Conservation (phyloP, 2,329 filamentous ascomycete genomes). For the Plectosphaerella plurivora region DNA sequence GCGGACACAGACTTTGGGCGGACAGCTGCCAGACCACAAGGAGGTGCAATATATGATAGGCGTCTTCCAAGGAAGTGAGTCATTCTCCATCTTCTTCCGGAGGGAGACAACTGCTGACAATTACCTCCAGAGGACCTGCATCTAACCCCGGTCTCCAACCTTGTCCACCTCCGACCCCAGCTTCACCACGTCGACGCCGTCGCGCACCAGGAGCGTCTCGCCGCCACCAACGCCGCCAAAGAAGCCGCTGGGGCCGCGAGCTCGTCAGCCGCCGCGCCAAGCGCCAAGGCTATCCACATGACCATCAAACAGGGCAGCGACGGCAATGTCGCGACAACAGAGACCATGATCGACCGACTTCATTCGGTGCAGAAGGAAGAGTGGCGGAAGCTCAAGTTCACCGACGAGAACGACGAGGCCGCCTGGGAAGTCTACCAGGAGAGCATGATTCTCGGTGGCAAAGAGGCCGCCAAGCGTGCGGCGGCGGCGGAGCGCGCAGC, state of each 20-base stretch:
- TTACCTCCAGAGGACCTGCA: slow-evolving; percentile 67
- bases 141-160: slow-evolving; percentile 75
- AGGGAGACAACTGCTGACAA: not conserved
- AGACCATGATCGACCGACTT: slow-evolving; percentile 73
- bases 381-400: slow-evolving; percentile 76
- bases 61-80: slow-evolving; percentile 77
- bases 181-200: slow-evolving; percentile 89
- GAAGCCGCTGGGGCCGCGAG: slow-evolving; percentile 27
- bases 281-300: slow-evolving; percentile 75
- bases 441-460: slow-evolving; percentile 55
- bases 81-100: not conserved
- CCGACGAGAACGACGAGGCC: slow-evolving; percentile 72
- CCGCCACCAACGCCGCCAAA: slow-evolving; percentile 28
- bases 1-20: slow-evolving; percentile 78
- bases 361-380: slow-evolving; percentile 73
- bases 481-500: slow-evolving; percentile 1
- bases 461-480: slow-evolving; percentile 6
- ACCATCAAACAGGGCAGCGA: slow-evolving; percentile 75
- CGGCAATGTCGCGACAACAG: slow-evolving; percentile 58
- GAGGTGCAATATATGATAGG: slow-evolving; percentile 86
- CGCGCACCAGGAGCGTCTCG: slow-evolving; percentile 63
- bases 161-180: slow-evolving; percentile 86
- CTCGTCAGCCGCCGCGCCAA: slow-evolving; percentile 32
- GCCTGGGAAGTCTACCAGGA: slow-evolving; percentile 75
- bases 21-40: slow-evolving; percentile 66